A percentile compares a stretch with the other conserved stretches of the same genome.
Evolutionary conservation across 129 eudicot genomes (phyloP).

Genomic region (Heracleum sosnowskyi): DNA sequence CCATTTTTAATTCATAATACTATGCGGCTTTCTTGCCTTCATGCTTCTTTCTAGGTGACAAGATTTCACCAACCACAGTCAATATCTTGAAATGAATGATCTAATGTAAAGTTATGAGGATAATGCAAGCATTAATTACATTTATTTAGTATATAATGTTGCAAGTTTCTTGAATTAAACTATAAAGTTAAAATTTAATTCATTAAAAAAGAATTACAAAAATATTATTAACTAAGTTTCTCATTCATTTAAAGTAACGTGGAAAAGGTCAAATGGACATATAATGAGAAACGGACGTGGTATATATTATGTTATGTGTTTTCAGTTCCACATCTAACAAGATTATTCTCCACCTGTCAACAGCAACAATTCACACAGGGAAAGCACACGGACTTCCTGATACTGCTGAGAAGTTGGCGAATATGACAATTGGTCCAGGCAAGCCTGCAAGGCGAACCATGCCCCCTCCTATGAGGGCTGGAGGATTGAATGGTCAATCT

Average conservation of each 20-base stretch:
- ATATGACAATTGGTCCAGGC: conserved; percentile 43
- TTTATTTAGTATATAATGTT: not conserved
- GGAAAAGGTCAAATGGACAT: not conserved
- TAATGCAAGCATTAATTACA: not conserved
- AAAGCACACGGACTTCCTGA: conserved; percentile 45
- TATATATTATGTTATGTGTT: not conserved
- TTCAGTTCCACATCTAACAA: not conserved
- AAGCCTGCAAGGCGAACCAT: conserved; percentile 35
- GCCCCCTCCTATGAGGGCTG: conserved; percentile 75
- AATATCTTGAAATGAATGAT: not conserved
- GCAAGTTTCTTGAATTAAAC: too few species aligned
- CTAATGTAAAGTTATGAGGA: not conserved
- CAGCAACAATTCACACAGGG: conserved; percentile 44
- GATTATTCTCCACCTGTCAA: not conserved
- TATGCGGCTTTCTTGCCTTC: not conserved
- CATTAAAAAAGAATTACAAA: not conserved
- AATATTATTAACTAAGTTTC: not conserved
- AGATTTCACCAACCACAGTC: not conserved
- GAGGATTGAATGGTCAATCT: conserved; percentile 49
- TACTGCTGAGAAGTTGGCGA: conserved; percentile 58
- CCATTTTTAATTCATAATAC: not conserved
- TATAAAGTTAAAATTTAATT: not conserved
- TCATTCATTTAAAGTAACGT: not conserved
- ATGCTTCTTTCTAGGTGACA: not conserved
- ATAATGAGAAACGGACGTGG: not conserved